These are phyloP conservation scores for California macrophylla DNA, from an alignment of 441 rosid species.

Conservation along the genomic window DNA sequence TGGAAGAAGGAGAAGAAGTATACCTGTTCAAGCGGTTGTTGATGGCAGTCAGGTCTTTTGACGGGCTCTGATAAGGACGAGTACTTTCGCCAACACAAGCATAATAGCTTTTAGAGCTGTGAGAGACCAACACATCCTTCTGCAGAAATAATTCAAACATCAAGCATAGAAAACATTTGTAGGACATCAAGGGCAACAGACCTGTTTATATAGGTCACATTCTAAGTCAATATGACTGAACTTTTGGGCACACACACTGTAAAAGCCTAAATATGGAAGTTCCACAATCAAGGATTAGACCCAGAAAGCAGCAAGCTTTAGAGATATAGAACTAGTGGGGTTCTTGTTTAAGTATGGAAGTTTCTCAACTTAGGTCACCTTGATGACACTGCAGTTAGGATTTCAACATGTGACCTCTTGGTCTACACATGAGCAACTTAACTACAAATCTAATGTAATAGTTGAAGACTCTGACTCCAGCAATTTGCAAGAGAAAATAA, in stretches of 20 bases:
- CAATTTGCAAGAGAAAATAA: background rate
- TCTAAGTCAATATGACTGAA: background rate
- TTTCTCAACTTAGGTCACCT: background rate
- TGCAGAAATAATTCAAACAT: conserved; percentile 20
- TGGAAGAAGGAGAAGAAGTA: background rate
- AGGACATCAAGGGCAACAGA: background rate
- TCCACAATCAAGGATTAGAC: background rate
- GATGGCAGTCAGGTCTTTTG: conserved; percentile 81
- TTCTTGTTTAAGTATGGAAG: background rate
- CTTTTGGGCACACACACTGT: background rate
- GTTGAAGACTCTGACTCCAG: background rate
- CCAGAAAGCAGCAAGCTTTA: background rate
- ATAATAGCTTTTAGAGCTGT: conserved; percentile 75
- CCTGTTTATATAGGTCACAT: background rate
- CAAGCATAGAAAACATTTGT: background rate
- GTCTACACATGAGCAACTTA: background rate
- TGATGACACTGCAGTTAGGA: background rate
- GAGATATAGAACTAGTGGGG: background rate
- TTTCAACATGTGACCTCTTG: background rate
- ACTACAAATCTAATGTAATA: no score
- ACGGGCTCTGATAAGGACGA: conserved; percentile 91
- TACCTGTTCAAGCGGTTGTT: conserved; percentile 82
- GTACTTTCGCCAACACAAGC: conserved; percentile 99
- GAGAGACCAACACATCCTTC: conserved; percentile 91
- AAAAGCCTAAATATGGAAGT: background rate